Conservation (phyloP, 129 eudicot genomes). For the Saussurea involucrata region DNA sequence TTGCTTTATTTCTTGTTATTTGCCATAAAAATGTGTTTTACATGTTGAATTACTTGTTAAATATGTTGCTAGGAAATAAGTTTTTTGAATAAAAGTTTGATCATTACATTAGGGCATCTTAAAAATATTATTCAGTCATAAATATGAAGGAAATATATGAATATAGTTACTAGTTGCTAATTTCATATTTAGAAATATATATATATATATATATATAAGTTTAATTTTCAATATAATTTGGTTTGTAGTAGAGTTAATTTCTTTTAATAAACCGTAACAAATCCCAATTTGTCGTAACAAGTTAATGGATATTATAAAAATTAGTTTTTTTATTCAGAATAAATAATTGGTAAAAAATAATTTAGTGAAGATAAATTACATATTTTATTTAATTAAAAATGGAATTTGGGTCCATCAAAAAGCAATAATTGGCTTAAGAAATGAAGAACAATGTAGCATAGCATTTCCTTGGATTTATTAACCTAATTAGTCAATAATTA, state of each 20-base stretch:
- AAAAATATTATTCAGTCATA: not conserved
- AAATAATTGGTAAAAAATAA: not conserved
- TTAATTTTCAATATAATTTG: not conserved
- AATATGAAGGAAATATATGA: not conserved
- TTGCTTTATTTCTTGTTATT: not conserved
- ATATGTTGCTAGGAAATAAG: not conserved
- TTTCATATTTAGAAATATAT: not conserved
- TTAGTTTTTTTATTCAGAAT: not conserved
- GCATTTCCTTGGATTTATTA: slow-evolving; percentile 17
- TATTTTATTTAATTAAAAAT: not conserved
- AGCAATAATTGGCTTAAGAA: not conserved
- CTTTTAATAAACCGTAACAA: not conserved
- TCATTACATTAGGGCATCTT: not conserved
- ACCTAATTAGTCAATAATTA: slow-evolving; percentile 20
- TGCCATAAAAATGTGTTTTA: not conserved
- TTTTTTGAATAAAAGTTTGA: not conserved
- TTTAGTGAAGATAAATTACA: not conserved
- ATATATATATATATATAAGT: not conserved
- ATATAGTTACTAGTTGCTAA: not conserved
- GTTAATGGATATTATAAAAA: not conserved
- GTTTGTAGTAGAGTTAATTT: not conserved
- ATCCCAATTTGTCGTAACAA: slow-evolving; percentile 14
- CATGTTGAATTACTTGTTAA: not conserved
- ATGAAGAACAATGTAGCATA: slow-evolving; percentile 13
- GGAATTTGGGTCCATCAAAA: not conserved